Evolutionary conservation across 495 filamentous ascomycete genomes (phyloP).

Genomic region (Penicillium roqueforti): DNA sequence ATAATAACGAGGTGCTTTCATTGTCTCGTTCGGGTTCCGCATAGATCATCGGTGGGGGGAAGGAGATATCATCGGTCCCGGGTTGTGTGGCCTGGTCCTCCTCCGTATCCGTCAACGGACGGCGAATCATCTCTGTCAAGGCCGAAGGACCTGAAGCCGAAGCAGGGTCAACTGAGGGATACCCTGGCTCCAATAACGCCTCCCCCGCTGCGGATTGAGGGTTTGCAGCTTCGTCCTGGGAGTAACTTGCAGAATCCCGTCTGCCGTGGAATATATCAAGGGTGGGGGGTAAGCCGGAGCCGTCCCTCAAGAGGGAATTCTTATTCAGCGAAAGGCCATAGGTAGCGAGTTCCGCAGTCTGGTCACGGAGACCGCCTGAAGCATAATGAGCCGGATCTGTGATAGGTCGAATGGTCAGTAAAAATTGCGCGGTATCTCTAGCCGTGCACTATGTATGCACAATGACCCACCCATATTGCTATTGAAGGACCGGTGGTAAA

Average conservation of each 20-base stretch:
- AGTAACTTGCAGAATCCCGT: slow-evolving; percentile 3
- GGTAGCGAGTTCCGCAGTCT: slow-evolving; percentile 85
- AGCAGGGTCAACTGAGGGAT: slow-evolving; percentile 9
- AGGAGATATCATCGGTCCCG: slow-evolving; percentile 14
- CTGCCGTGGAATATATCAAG: slow-evolving; percentile 35
- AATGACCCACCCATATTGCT: slow-evolving; percentile 53
- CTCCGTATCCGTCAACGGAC: slow-evolving; percentile 39
- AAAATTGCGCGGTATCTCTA: slow-evolving; percentile 7
- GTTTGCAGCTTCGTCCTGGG: slow-evolving; percentile 16
- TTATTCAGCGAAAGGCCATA: slow-evolving; percentile 63
- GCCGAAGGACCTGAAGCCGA: slow-evolving; percentile 44
- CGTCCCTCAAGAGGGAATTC: slow-evolving; percentile 33
- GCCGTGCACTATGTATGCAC: slow-evolving; percentile 6
- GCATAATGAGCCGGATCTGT: slow-evolving; percentile 69
- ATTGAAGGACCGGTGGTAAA: slow-evolving; percentile 69
- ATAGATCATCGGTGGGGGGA: slow-evolving; percentile 15
- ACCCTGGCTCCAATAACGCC: slow-evolving; percentile 8
- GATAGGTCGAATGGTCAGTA: slow-evolving; percentile 31
- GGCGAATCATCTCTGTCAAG: slow-evolving; percentile 60
- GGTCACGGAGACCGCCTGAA: slow-evolving; percentile 73
- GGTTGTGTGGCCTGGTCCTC: slow-evolving; percentile 24
- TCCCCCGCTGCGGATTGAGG: slow-evolving; percentile 14
- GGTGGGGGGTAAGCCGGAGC: slow-evolving; percentile 30
- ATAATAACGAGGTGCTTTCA: slow-evolving; percentile 43
- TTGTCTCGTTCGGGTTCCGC: slow-evolving; percentile 25